Conservation (phyloP, 2,329 filamentous ascomycete genomes). For the Epichloe hybrida region DNA sequence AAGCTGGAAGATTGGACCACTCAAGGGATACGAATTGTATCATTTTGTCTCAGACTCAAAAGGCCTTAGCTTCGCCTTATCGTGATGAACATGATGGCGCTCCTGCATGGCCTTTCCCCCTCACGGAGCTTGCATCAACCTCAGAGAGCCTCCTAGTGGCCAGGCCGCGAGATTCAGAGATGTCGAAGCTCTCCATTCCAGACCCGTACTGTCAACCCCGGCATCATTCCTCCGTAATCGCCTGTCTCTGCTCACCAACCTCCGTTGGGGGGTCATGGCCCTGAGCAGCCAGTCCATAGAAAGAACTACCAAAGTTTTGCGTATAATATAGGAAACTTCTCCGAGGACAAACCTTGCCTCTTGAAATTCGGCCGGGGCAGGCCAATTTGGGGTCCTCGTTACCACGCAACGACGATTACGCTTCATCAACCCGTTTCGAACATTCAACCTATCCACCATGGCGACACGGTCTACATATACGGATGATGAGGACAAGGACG, state of each 20-base stretch:
- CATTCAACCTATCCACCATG: background rate
- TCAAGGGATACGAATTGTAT: background rate
- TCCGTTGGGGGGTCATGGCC: background rate
- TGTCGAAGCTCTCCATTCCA: conserved; percentile 1
- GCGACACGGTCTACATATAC: background rate
- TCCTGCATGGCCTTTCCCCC: too few species aligned
- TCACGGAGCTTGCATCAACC: background rate
- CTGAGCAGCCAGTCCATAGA: background rate
- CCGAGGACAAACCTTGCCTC: background rate
- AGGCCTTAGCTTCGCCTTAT: background rate
- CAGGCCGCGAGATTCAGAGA: background rate
- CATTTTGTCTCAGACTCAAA: background rate
- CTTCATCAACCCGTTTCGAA: background rate
- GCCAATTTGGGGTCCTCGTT: background rate
- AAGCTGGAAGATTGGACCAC: background rate
- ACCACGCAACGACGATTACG: background rate
- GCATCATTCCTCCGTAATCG: background rate
- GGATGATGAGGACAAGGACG: conserved; percentile 1
- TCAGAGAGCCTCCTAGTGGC: background rate
- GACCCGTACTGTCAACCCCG: background rate
- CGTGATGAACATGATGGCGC: background rate
- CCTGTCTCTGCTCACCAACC: background rate
- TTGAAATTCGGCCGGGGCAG: background rate
- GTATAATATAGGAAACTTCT: background rate
- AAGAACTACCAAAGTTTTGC: background rate